Percentiles rank a stretch among this genome's conserved stretches.
These are phyloP conservation scores for Neurospora terricola DNA, from an alignment of 495 filamentous ascomycete species.

Conservation along the genomic window DNA sequence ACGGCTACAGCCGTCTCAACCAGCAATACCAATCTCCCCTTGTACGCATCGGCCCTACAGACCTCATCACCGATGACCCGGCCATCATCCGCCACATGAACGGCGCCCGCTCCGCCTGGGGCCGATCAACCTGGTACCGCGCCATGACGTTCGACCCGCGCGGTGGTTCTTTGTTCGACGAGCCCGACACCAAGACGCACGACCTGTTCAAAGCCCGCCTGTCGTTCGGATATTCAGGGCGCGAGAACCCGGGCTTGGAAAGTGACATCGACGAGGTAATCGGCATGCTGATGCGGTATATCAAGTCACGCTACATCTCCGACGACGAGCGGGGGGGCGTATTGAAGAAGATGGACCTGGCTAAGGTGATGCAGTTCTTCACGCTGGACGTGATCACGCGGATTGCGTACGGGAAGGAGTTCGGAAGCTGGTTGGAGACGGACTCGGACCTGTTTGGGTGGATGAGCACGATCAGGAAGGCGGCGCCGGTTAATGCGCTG, in stretches of 20 bases:
- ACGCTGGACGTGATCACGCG: constrained; percentile 42
- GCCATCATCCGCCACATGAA: constrained; percentile 27
- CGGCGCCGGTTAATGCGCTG: constrained; percentile 14
- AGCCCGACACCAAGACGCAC: constrained; percentile 28
- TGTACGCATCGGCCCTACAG: constrained; percentile 28
- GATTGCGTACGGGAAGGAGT: constrained; percentile 40
- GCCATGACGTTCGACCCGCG: constrained; percentile 32
- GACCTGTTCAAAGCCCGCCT: constrained; percentile 20
- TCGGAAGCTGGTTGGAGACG: constrained; percentile 30
- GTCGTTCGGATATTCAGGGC: constrained; percentile 31
- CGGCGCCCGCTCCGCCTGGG: constrained; percentile 25
- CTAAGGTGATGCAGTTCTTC: constrained; percentile 32
- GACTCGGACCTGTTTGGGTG: constrained; percentile 42
- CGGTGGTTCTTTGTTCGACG: constrained; percentile 34
- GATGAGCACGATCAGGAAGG: constrained; percentile 26
- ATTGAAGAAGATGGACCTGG: constrained; percentile 30
- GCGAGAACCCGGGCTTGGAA: constrained; percentile 33
- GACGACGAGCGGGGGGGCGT: constrained; percentile 17
- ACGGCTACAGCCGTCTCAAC: not conserved
- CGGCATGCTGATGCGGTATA: constrained; percentile 25
- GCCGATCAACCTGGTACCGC: constrained; percentile 25
- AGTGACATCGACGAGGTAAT: constrained; percentile 30
- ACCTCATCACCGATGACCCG: constrained; percentile 31
- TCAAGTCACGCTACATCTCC: constrained; percentile 24
- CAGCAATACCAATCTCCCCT: constrained; percentile 6